A percentile compares a stretch with the other conserved stretches of the same genome.
These are phyloP conservation scores for Podaxis pistillaris DNA, from an alignment of 768 basidiomycete genomes.

Conservation along the genomic window DNA sequence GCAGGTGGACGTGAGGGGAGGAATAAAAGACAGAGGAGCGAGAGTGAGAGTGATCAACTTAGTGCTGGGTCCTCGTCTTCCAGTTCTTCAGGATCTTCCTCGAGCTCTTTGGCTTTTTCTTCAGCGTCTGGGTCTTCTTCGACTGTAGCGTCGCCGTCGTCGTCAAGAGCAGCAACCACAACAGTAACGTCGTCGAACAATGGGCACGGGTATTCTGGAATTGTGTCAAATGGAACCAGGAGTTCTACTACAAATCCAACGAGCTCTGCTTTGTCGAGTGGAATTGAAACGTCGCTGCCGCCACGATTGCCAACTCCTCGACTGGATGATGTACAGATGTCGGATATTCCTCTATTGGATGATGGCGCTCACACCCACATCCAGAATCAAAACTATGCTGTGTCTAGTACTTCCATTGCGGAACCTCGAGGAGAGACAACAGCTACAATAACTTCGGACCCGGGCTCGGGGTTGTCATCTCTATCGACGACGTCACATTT, in stretches of 20 bases:
- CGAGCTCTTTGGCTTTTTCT: background rate
- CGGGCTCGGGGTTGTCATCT: background rate
- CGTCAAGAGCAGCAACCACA: background rate
- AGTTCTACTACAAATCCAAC: background rate
- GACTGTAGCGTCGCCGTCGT: too few species aligned
- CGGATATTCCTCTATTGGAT: conserved; percentile 12
- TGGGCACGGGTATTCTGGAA: too few species aligned
- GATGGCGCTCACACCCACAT: background rate
- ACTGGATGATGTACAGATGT: conserved; percentile 14
- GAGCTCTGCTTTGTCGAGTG: background rate
- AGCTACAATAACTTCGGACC: background rate
- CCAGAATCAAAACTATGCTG: too few species aligned
- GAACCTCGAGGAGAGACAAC: background rate
- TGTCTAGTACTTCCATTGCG: background rate
- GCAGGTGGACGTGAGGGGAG: background rate
- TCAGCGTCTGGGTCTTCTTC: background rate
- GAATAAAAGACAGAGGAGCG: conserved; percentile 12
- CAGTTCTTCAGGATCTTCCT: background rate
- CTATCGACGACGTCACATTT: too few species aligned
- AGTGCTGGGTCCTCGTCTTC: background rate
- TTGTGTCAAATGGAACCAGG: too few species aligned
- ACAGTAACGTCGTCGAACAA: too few species aligned
- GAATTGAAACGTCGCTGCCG: background rate
- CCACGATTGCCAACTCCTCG: conserved; percentile 11
- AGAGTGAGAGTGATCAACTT: background rate